phyloP scores from a whole-genome alignment of 1,284 basidiomycete genomes.

The Fomes fomentarius region DNA sequence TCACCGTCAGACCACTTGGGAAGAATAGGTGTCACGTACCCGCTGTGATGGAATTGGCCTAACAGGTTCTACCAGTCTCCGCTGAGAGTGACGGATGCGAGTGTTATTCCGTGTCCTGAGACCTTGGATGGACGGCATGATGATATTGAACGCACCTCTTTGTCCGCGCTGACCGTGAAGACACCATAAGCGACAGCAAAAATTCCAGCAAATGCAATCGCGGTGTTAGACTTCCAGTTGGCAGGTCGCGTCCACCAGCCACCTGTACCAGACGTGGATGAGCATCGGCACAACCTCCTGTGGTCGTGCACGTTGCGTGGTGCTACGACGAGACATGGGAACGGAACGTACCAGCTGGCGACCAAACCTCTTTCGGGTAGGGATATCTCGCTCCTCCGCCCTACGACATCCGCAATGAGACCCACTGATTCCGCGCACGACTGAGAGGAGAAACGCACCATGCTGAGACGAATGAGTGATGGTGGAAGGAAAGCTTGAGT shows the following conservation, averaged over 20 bases:
- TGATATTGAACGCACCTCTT: conserved; percentile 53
- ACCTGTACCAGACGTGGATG: conserved; percentile 42
- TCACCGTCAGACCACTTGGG: too few relatives aligned
- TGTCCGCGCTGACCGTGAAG: conserved; percentile 64
- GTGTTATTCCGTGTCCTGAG: not conserved
- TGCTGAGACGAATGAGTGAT: conserved; percentile 21
- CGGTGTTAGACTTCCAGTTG: conserved; percentile 73
- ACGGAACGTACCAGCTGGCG: conserved; percentile 55
- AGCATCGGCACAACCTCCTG: not conserved
- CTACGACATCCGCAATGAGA: conserved; percentile 35
- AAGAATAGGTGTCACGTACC: conserved; percentile 42
- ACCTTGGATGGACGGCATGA: not conserved
- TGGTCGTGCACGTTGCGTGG: not conserved
- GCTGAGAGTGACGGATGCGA: conserved; percentile 14
- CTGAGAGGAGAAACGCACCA: conserved; percentile 22
- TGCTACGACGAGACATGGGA: not conserved
- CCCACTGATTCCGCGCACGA: not conserved
- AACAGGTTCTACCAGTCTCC: conserved; percentile 44
- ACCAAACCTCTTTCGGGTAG: conserved; percentile 74
- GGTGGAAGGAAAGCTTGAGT: conserved; percentile 18
- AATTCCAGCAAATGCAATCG: conserved; percentile 61
- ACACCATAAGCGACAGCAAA: conserved; percentile 57
- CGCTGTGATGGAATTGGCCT: conserved; percentile 67
- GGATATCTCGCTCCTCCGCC: conserved; percentile 71
- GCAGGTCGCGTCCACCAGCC: conserved; percentile 77